A percentile compares a stretch with the other conserved stretches of the same genome.
Evolutionary conservation across 306 rosid genomes (phyloP).

Genomic region (Lathyrus sativus): DNA sequence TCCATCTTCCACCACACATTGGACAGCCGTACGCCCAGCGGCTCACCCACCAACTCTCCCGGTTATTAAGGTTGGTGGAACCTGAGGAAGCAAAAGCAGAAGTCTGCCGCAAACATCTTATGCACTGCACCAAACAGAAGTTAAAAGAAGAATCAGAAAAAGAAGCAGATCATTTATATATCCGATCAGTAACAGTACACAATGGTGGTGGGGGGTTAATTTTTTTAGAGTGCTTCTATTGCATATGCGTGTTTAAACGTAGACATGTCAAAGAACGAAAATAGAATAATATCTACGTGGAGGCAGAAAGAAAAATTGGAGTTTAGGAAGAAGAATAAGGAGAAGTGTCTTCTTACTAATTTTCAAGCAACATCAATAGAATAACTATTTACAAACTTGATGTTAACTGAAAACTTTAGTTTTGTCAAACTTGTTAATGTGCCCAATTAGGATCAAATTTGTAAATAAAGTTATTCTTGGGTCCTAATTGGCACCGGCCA

Average conservation of each 20-base stretch:
- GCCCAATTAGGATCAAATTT: too few relatives aligned
- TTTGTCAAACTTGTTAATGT: too few relatives aligned
- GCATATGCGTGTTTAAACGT: too few relatives aligned
- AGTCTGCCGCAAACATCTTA: conserved; percentile 94
- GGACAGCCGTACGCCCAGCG: conserved; percentile 96
- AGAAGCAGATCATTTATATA: too few relatives aligned
- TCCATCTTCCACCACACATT: conserved; percentile 97
- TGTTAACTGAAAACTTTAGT: conserved; percentile 1
- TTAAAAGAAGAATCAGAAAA: conserved; percentile 21
- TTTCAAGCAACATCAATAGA: neutral
- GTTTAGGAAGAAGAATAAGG: conserved; percentile 22
- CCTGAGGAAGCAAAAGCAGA: conserved; percentile 76
- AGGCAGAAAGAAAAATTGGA: neutral
- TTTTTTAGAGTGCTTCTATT: too few relatives aligned
- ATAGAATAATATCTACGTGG: conserved; percentile 7
- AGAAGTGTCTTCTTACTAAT: conserved; percentile 4
- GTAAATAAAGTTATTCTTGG: too few relatives aligned
- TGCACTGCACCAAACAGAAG: conserved; percentile 64
- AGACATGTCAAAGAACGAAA: neutral
- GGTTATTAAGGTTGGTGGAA: conserved; percentile 52
- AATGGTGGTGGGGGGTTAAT: too few relatives aligned
- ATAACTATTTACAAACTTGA: conserved; percentile 28
- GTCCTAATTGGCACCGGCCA: neutral
- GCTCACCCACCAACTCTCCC: conserved; percentile 89
- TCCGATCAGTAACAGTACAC: too few relatives aligned